A percentile compares a stretch with the other conserved stretches of the same genome.
These are phyloP conservation scores for Xerocomus brunneocitrinus DNA, from an alignment of 768 basidiomycete genomes.

Conservation along the genomic window DNA sequence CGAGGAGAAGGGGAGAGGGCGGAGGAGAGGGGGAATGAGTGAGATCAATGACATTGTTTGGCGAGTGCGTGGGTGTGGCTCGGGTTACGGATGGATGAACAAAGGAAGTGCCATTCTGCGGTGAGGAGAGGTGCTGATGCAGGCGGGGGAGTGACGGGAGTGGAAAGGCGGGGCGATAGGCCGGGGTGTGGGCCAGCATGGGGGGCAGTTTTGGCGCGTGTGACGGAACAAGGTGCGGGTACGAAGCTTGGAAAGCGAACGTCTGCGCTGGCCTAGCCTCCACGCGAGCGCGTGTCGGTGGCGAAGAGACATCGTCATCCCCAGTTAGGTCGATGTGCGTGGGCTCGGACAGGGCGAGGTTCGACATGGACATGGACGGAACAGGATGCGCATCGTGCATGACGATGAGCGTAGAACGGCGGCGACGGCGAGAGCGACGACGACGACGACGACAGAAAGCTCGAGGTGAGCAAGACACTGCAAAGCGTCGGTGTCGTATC, in stretches of 20 bases:
- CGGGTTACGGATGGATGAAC: conserved; percentile 15
- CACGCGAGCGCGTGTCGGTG: conserved; percentile 29
- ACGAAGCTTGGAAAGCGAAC: conserved; percentile 18
- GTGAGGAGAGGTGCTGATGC: conserved; percentile 18
- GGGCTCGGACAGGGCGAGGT: conserved; percentile 36
- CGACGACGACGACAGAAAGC: background rate
- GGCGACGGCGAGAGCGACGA: background rate
- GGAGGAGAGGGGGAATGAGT: conserved; percentile 57
- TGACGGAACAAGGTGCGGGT: conserved; percentile 22
- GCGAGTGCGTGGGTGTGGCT: conserved; percentile 24
- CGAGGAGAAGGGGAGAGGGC: conserved; percentile 34
- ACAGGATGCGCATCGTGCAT: conserved; percentile 28
- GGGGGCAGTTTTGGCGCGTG: conserved; percentile 24
- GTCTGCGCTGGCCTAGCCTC: conserved; percentile 37
- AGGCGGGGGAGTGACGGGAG: conserved; percentile 34
- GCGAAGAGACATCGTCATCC: conserved; percentile 53
- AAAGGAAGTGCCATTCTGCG: conserved; percentile 25
- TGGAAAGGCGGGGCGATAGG: conserved; percentile 51
- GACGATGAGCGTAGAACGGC: conserved; percentile 3
- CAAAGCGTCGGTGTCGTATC: conserved; percentile 22
- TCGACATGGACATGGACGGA: conserved; percentile 34
- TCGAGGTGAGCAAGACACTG: background rate
- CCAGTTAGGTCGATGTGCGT: conserved; percentile 67
- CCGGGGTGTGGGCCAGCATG: conserved; percentile 16
- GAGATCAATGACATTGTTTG: conserved; percentile 68